Evolutionary conservation across 352 stramenopile genomes (phyloP), one percentile per base, ranked within the genome.

Genomic region (Pythium diclinum): DNA sequence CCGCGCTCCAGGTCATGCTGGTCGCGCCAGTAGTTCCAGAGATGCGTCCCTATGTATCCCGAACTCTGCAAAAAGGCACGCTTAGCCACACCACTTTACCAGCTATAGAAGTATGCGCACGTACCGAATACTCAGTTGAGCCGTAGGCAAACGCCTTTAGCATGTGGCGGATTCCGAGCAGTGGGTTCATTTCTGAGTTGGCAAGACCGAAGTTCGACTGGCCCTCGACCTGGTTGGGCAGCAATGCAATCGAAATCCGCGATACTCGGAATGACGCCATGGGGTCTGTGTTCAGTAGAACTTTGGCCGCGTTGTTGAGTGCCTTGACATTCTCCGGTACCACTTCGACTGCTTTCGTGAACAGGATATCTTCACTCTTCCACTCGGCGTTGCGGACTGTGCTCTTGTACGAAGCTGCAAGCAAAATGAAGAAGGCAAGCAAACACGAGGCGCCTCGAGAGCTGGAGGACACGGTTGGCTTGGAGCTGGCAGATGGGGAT

Each of bases 261-360:
- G 85, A 42, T 10, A 85, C 72, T 10, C 69, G 32, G 11, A 88
- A 61, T 9, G 83, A 77, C 10, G 59, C 68, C 3, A 54, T 34
- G 1, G 77, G 71, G 53, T 91, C 68, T 16, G 46, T n/a, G 34
- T 76, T 73, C 5, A 94, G 75, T 6, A 87, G 30, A 14, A 76
- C 79, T 64, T 95, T 92, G 23, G 72, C 81, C 38, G 83, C 61
- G 56, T 95, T 93, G 16, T 74, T 86, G 3, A 93, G 73, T 34
- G 88, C 83, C 69, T 95, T 95, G 63, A 87, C 72, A 52, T 92
- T 95, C 6, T 75, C 79, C 7, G 86, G 86, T 0, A 75, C 73
- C 11, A 91, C 73, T 0, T 72, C 49, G 6, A 92, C 52, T 4
- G 83, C 83, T 1, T 73, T 71, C 17, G 74, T 68, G 62, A 91